Base-by-base conservation (phyloP, 1,284 basidiomycete genomes). In the Fomitopsis pinicola region DNA sequence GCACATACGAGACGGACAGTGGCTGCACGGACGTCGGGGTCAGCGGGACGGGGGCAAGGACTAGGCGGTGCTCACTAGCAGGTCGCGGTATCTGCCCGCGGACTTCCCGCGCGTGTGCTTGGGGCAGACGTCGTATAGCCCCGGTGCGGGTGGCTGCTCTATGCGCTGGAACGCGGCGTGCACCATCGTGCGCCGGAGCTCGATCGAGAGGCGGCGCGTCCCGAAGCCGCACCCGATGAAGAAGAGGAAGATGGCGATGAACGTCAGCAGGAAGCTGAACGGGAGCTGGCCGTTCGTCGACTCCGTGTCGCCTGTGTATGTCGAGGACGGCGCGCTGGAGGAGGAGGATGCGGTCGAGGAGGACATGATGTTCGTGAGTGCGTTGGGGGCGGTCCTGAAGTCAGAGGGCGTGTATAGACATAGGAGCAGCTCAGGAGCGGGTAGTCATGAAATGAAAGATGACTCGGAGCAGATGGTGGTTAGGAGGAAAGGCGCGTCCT, bases 251-350 rank as follows among this genome's bases (percentile, higher is more conserved):
- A 87, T 77, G 8, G 81, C 78, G 68, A 85, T 74, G 67, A 87
- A 85, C 38, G 84, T 81, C 70, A 87, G 79, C 64, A 87, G 78
- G 68, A 87, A 87, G 45, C 84, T 85, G 65, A 87, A 87, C 15
- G 69, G 71, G 26, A 73, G 67, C 9, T 70, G 70, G 2, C 67
- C 71, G 57, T 45, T 64, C 22, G 65, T 65, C 30, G 50, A 6
- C 9, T 35, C 2, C 22, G 52, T 57, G 46, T 15, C 42, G 59
- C 46, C 48, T 5, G 30, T 42, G 28, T n/a, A 15, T 2, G 53
- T 42, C 26, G 44, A 33, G 15, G 61, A 50, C 5, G 46, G 17
- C 19, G 56, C 22, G 35, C 42, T 35, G 15, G 55, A 44, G n/a
- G 44, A 17, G 19, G 57, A 19, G 8, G 59, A 53, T 17, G 10